Base-by-base conservation (phyloP, 2,329 filamentous ascomycete genomes). In the Aspergillus ochraceoroseus region DNA sequence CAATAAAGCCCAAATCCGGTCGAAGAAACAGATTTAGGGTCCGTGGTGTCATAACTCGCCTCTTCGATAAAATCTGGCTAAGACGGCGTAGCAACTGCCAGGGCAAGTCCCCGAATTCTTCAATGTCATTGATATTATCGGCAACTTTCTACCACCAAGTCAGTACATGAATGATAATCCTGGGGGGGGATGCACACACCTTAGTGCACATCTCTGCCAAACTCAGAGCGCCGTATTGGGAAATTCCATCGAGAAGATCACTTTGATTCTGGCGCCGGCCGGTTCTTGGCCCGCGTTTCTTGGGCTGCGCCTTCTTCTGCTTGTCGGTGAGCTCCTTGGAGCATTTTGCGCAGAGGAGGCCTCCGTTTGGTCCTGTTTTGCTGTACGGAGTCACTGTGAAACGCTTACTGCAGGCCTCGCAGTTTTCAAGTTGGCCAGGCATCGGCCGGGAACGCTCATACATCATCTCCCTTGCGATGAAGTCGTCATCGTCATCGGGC, bases 321-420 rank as follows among this genome's bases (percentile, higher is more conserved):
- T 83, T 78, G 47, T 85, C 82, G 27, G 77, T 76, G 35, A 85
- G 64, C 47, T 86, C 78, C 55, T 84, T 88, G 14, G 86, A 84
- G 57, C 90, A 96, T 14, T 85, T 80, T 3, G 75, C 74, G 59
- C 90, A 96, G 1, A 95, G 71, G n/a, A 96, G 71, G 11, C 87
- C 87, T 3, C 89, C 89, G n/a, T 83, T 74, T 0, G 86, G 84
- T 0, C 85, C 87, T 18, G 82, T 77, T 50, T 87, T 83, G 47
- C 84, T 88, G 67, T 95, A 95, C 0, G 87, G 77, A 0, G 90
- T 95, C 30, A 96, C 89, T 0, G 87, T 95, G 58, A 96, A 96
- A 25, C 88, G 81, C 48, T 92, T 94, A 29, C 76, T 74, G 62
- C 90, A 96, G 2, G 82, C 68, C 47, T 85, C 87, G 59, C 90